Percentiles rank a stretch among this genome's conserved stretches.
phyloP scores from a whole-genome alignment of 805 yeast genomes.

The Lipomyces yamanashiensis region DNA sequence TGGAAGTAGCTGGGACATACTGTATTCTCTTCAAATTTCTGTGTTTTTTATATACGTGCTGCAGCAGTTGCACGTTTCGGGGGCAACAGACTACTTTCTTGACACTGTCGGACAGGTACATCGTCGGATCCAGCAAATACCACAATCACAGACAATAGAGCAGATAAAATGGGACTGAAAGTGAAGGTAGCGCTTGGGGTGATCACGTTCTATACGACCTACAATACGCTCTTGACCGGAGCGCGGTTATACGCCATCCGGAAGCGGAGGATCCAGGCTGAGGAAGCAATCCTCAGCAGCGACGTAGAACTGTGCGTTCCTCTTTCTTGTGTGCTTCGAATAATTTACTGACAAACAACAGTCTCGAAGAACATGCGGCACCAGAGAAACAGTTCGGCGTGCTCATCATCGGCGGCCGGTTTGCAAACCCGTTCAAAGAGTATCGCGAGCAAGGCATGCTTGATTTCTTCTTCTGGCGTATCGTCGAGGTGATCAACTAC shows the following conservation, averaged over 20 bases:
- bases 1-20: too few relatives aligned
- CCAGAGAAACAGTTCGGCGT: slow-evolving; percentile 33
- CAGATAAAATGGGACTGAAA: slow-evolving; percentile 13
- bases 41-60: too few relatives aligned
- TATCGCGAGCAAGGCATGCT: slow-evolving; percentile 87
- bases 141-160: not conserved
- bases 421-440: slow-evolving; percentile 88
- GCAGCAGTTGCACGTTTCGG: too few relatives aligned
- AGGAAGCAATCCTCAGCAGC: slow-evolving; percentile 15
- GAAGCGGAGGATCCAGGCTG: slow-evolving; percentile 22
- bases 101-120: too few relatives aligned
- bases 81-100: too few relatives aligned
- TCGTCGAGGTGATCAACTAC: slow-evolving; percentile 69
- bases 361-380: slow-evolving; percentile 21
- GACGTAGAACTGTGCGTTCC: slow-evolving; percentile 26
- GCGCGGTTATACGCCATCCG: slow-evolving; percentile 22
- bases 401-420: slow-evolving; percentile 61
- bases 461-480: slow-evolving; percentile 76
- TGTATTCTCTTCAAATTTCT: too few relatives aligned
- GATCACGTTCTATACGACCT: slow-evolving; percentile 23
- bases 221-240: slow-evolving; percentile 23
- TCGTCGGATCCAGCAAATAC: not conserved
- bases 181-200: slow-evolving; percentile 19
- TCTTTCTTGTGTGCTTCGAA: not conserved
- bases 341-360: not conserved